Conservation (phyloP, 257 asterid species). For the Mitragyna speciosa region DNA sequence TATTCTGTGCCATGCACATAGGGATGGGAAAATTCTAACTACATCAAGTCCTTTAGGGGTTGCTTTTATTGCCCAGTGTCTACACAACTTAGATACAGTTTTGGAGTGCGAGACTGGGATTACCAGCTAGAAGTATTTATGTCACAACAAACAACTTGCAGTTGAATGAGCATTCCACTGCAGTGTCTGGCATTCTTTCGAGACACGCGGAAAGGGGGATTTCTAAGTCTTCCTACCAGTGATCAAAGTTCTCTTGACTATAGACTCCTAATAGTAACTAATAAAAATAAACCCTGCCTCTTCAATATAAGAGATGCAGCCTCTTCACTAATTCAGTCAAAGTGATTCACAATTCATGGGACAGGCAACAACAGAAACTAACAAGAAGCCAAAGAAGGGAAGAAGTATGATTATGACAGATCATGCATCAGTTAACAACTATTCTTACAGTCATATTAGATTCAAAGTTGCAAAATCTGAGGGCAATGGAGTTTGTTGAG, state of each 20-base stretch:
- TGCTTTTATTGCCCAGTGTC: neutral
- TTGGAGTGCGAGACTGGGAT: neutral
- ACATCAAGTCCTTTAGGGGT: neutral
- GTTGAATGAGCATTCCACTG: neutral
- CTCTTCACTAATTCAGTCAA: neutral
- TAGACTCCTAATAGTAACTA: neutral
- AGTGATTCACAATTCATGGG: too few species aligned
- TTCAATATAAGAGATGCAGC: neutral
- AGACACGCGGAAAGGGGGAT: neutral
- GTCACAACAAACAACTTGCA: neutral
- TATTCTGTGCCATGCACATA: neutral
- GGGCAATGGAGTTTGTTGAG: slow-evolving; percentile 74
- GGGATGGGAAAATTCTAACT: neutral
- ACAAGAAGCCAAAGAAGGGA: neutral
- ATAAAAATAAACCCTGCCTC: neutral
- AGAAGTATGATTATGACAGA: neutral
- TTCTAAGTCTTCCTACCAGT: neutral
- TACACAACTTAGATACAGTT: neutral
- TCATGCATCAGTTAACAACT: neutral
- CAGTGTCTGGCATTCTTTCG: neutral
- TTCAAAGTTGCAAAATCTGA: slow-evolving; percentile 59
- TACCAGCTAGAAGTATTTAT: neutral
- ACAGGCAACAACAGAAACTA: neutral
- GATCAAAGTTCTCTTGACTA: neutral
- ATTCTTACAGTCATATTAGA: slow-evolving; percentile 52